Evolutionary conservation across 441 rosid species (phyloP).

Genomic region (Pelargonium citronellum): DNA sequence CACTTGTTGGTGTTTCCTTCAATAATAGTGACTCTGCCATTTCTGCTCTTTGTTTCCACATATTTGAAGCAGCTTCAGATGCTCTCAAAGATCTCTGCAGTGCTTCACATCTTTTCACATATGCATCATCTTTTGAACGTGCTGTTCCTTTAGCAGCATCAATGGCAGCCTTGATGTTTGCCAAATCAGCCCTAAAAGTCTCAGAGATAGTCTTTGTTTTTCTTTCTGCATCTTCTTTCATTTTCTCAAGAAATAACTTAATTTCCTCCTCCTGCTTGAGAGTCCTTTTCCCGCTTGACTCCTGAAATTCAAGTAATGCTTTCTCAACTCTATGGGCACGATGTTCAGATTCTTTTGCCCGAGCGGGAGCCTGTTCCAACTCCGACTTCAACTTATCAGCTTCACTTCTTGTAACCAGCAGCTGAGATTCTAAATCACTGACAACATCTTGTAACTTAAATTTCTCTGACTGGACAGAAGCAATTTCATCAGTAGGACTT

Average conservation of each 20-base stretch:
- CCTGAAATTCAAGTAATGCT: constrained; percentile 40
- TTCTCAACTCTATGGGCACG: constrained; percentile 36
- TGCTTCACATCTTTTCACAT: constrained; percentile 36
- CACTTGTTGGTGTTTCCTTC: constrained; percentile 19
- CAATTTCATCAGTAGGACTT: constrained; percentile 32
- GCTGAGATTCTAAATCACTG: constrained; percentile 35
- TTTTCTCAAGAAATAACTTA: constrained; percentile 35
- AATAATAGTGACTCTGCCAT: constrained; percentile 34
- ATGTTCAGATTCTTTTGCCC: constrained; percentile 31
- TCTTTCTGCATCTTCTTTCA: constrained; percentile 33
- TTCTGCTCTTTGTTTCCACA: constrained; percentile 45
- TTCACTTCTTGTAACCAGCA: constrained; percentile 32
- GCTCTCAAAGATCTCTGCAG: constrained; percentile 39
- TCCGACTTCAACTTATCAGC: constrained; percentile 36
- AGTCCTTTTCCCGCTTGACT: constrained; percentile 28
- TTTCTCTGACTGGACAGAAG: constrained; percentile 33
- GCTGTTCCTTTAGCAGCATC: constrained; percentile 39
- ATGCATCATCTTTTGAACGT: constrained; percentile 30
- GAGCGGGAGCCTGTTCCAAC: constrained; percentile 30
- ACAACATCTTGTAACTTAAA: constrained; percentile 27
- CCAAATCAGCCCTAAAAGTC: constrained; percentile 38
- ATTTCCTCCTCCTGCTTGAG: constrained; percentile 29
- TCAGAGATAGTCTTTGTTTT: constrained; percentile 26
- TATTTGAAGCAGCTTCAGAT: constrained; percentile 35
- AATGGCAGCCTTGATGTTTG: constrained; percentile 37